Percentiles rank a stretch among this genome's conserved stretches.
Evolutionary conservation across 2,329 filamentous ascomycete genomes (phyloP).

Genomic region (Aspergillus pseudoglaucus): DNA sequence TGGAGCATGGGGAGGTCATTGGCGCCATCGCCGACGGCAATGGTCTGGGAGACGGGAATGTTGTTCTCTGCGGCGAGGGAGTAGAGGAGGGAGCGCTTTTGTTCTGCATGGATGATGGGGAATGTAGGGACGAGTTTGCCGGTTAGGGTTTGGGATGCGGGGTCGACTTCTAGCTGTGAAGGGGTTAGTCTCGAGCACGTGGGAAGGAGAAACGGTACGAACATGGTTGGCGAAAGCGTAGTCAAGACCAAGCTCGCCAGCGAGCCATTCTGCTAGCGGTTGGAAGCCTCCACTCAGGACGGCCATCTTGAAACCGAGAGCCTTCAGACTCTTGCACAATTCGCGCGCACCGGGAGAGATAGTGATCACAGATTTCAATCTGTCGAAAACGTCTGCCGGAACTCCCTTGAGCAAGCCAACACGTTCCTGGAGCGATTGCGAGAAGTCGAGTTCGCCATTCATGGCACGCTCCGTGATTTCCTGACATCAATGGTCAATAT

Average conservation of each 20-base stretch:
- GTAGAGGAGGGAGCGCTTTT: constrained; percentile 51
- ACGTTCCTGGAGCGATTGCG: constrained; percentile 71
- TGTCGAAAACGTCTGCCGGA: constrained; percentile 68
- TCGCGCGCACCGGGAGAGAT: constrained; percentile 75
- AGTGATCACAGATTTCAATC: constrained; percentile 66
- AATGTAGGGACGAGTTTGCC: constrained; percentile 48
- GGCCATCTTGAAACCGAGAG: constrained; percentile 76
- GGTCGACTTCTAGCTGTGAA: constrained; percentile 43
- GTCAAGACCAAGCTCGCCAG: constrained; percentile 71
- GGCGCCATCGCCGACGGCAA: constrained; percentile 58
- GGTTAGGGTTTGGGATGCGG: constrained; percentile 44
- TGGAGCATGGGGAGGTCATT: constrained; percentile 62
- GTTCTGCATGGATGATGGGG: constrained; percentile 54
- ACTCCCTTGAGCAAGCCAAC: constrained; percentile 77
- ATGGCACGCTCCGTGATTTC: constrained; percentile 89
- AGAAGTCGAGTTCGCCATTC: constrained; percentile 92
- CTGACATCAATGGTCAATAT: constrained; percentile 20
- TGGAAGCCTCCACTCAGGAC: constrained; percentile 90
- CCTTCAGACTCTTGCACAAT: constrained; percentile 66
- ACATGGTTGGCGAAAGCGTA: constrained; percentile 84
- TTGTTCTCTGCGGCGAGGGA: constrained; percentile 50
- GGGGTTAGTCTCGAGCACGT: neutral
- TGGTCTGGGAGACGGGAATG: constrained; percentile 48
- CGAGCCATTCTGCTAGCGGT: constrained; percentile 82
- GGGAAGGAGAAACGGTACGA: constrained; percentile 11